Evolutionary conservation across 441 rosid species (phyloP).

Genomic region (Populus hybrid): DNA sequence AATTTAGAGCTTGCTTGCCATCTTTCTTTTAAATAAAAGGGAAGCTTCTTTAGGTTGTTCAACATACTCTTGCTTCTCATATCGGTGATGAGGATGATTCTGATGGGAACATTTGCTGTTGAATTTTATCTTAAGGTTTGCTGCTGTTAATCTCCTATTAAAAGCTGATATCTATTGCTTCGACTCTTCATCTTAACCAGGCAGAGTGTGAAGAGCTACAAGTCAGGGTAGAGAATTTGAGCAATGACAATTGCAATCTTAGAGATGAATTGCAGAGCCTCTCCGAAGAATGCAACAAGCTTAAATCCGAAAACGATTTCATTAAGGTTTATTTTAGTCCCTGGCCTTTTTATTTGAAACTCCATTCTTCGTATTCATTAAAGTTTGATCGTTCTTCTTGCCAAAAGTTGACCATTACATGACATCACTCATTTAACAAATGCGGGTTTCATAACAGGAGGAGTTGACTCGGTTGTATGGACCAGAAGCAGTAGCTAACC

Average conservation of each 20-base stretch:
- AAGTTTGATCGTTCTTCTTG: neutral
- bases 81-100: neutral
- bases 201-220: conserved; percentile 96
- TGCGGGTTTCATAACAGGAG: conserved; percentile 47
- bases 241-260: conserved; percentile 58
- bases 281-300: conserved; percentile 84
- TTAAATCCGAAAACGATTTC: conserved; percentile 69
- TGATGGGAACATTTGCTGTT: neutral
- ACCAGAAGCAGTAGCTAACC: conserved; percentile 72
- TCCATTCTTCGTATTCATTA: neutral
- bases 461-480: conserved; percentile 67
- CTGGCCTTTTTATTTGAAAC: neutral
- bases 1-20: too few species aligned
- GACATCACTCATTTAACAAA: neutral
- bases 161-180: neutral
- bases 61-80: neutral
- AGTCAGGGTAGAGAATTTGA: conserved; percentile 62
- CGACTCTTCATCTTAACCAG: conserved; percentile 32
- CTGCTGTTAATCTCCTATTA: neutral
- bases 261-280: conserved; percentile 82
- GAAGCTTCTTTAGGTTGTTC: neutral
- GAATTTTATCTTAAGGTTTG: neutral
- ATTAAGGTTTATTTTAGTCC: conserved; percentile 52
- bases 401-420: neutral
- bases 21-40: neutral